Percentiles rank a stretch among this genome's conserved stretches.
Conservation (phyloP, 306 rosid species). For the Fagus sylvatica region DNA sequence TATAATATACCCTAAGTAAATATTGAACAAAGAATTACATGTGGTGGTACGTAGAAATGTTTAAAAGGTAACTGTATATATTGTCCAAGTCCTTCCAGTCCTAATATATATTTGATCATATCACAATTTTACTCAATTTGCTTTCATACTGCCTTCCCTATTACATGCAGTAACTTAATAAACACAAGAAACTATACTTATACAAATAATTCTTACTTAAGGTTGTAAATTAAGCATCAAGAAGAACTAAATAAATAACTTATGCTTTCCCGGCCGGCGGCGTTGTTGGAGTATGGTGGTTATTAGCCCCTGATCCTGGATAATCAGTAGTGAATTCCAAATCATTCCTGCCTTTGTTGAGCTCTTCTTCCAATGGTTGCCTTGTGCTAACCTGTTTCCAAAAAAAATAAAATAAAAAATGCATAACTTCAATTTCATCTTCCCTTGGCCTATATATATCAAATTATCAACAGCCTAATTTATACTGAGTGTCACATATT, state of each 20-base stretch:
- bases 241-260: neutral
- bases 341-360: constrained; percentile 10
- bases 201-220: neutral
- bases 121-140: neutral
- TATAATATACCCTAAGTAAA: too few species aligned
- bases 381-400: neutral
- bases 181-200: neutral
- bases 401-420: too few species aligned
- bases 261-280: neutral
- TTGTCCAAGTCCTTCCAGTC: too few species aligned
- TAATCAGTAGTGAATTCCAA: constrained; percentile 9
- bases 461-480: too few species aligned
- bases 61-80: too few species aligned
- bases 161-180: too few species aligned
- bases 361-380: neutral
- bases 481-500: neutral
- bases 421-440: too few species aligned
- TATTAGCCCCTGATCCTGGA: constrained; percentile 15
- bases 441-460: too few species aligned
- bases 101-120: too few species aligned
- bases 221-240: neutral
- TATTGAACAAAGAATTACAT: too few species aligned
- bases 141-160: neutral
- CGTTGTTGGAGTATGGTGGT: constrained; percentile 19
- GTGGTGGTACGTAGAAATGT: too few species aligned